Evolutionary conservation across 345 rosid species (phyloP), one percentile per base, ranked within the genome.

Genomic region (Crucihimalaya himalaica): DNA sequence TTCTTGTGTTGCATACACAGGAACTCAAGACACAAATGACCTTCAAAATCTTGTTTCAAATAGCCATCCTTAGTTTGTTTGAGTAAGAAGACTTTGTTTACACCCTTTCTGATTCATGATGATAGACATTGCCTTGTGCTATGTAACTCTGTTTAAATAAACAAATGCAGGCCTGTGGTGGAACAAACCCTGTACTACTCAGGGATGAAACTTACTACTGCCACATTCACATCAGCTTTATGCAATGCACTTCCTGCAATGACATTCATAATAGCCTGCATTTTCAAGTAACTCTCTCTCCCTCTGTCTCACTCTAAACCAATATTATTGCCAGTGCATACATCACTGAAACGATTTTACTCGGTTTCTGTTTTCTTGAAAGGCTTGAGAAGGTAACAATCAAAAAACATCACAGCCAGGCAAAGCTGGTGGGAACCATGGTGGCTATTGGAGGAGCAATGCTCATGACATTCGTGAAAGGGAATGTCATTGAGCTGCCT

Each of bases 381-480:
- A 91, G 97, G 84, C 81, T 95, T 3, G 99, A 95, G 88, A 83
- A 78, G 59, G 83, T 95, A 11, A 76, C 79, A 8, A 51, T 86
- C 28, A 87, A 72, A 78, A 85, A 63, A 32, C n/a, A 84, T 35
- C 93, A 78, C 47, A 89, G 97, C 86, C 87, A 81, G 67, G 99
- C 92, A 60, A 95, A 89, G 83, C 59, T 89, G 34, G 13, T 83
- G 21, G 97, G 99, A 42, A 95, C 99, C 5, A 12, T 85, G 19
- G 90, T 94, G 66, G 85, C 97, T 29, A 80, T 91, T 27, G 97
- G 92, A 19, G 99, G 97, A 74, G 99, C 99, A 16, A 88, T 88
- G 93, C 8, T 89, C 13, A 91, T 95, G 97, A 86, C 96, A 23
- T 67, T 83, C 37, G 52, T 86, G 46, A 85, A 85, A 75, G 97